A percentile compares a stretch with the other conserved stretches of the same genome.
Evolutionary conservation across 164 flowering plant genomes (phyloP).

Genomic region (Tetracentron sinense): DNA sequence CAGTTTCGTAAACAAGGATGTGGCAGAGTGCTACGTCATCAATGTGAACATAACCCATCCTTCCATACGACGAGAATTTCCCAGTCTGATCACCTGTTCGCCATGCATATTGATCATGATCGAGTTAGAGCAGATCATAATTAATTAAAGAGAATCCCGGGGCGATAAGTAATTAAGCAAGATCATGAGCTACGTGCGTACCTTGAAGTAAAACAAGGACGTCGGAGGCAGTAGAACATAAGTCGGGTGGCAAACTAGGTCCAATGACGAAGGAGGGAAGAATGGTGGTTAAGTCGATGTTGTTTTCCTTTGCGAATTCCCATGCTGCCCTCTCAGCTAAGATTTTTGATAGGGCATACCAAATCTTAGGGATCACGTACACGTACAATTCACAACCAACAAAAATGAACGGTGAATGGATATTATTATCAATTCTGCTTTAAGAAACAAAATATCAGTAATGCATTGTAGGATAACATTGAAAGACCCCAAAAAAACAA

Average conservation of each 20-base stretch:
- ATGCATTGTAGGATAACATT: no score
- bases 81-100: conserved; percentile 60
- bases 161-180: no score
- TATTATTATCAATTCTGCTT: no score
- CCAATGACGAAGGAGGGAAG: conserved; percentile 81
- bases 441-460: no score
- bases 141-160: no score
- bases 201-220: conserved; percentile 79
- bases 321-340: conserved; percentile 87
- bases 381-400: background rate
- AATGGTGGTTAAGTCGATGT: conserved; percentile 65
- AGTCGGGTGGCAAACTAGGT: conserved; percentile 61
- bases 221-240: conserved; percentile 70
- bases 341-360: conserved; percentile 81
- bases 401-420: background rate
- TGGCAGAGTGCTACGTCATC: conserved; percentile 85
- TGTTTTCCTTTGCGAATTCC: conserved; percentile 64
- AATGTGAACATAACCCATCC: conserved; percentile 93
- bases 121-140: no score
- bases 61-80: conserved; percentile 66
- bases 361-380: conserved; percentile 49
- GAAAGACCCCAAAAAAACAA: no score
- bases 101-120: background rate
- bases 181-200: conserved; percentile 10
- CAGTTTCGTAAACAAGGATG: conserved; percentile 66